Conservation (phyloP, 768 basidiomycete species). For the Scleroderma bovista region DNA sequence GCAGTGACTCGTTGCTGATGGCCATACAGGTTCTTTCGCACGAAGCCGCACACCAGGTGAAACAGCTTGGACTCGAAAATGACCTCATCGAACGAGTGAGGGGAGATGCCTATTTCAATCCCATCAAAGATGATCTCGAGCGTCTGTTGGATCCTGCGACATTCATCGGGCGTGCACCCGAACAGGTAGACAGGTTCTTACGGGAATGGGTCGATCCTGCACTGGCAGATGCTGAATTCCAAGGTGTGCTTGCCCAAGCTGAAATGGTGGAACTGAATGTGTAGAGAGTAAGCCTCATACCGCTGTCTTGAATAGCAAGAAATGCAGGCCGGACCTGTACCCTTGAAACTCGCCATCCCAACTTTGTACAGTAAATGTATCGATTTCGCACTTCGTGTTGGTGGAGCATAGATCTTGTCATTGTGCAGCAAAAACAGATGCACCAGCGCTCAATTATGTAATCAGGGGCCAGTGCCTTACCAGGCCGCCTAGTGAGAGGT, state of each 20-base stretch:
- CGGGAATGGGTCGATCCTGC: slow-evolving; percentile 86
- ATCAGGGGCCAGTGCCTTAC: no score
- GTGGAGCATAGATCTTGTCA: no score
- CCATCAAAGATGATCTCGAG: slow-evolving; percentile 78
- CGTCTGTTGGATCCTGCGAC: slow-evolving; percentile 75
- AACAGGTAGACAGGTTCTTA: slow-evolving; percentile 90
- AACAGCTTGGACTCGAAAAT: slow-evolving; percentile 90
- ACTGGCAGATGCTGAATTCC: slow-evolving; percentile 51
- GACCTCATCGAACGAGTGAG: slow-evolving; percentile 89
- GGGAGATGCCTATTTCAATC: slow-evolving; percentile 80
- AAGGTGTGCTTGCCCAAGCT: slow-evolving; percentile 45
- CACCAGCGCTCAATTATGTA: no score
- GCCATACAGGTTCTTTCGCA: slow-evolving; percentile 75
- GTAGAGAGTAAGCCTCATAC: no score
- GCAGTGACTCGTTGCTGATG: neutral
- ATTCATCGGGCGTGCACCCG: slow-evolving; percentile 90
- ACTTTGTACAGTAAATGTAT: no score
- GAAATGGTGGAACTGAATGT: slow-evolving; percentile 65
- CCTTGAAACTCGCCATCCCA: no score
- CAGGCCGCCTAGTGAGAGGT: no score
- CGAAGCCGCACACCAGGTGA: slow-evolving; percentile 91
- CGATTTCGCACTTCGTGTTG: no score
- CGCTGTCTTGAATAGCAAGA: no score
- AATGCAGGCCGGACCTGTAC: no score
- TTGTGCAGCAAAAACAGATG: no score